Evolutionary conservation across 2,329 filamentous ascomycete genomes (phyloP), one percentile per base, ranked within the genome.

Genomic region (Lachnellula cervina): DNA sequence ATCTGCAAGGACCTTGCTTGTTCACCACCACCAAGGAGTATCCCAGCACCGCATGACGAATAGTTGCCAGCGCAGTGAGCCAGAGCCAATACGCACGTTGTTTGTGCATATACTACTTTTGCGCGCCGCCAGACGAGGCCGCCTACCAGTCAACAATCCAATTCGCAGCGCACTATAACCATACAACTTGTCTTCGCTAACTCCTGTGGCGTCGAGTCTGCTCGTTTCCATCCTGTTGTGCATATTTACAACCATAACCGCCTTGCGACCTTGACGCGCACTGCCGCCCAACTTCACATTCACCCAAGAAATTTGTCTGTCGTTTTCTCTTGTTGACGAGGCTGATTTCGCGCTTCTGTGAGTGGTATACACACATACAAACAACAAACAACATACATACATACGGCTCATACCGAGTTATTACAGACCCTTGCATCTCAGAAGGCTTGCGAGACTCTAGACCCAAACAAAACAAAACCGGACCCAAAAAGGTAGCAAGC

Each of bases 141-240:
- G 11, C 47, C 43, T 25, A 43, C 35, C 38, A 51, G 47, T 51
- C 48, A 51, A 34, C 35, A 46, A 34, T 34, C 8, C 95, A 86
- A 11, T 88, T 94, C 64, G 87, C 85, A 32, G 45, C 87, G 84
- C 56, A 17, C 4, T 32, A 32, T 32, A 19, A 32, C 19, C 23
- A 21, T 14, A 96, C 75, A 23, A 96, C 80, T 58, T 96, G 91
- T 44, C 68, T 88, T 89, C 77, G 88, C 92, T 45, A 87, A 75
- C 56, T 68, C 83, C 85, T 61, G 73, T 81, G 57, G 81, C 51
- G 58, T 37, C 53, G 32, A 40, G 45, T 32, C 49, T 49, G 40
- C 34, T 9, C 28, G 25, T 57, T 44, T 16, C 23, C n/a, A 16
- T 34, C 49, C 16, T 1, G 16, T 47, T 16, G 14, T 25, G 32